Evolutionary conservation across 345 rosid genomes (phyloP), one percentile per base, ranked within the genome.

Genomic region (Garcia nutans): DNA sequence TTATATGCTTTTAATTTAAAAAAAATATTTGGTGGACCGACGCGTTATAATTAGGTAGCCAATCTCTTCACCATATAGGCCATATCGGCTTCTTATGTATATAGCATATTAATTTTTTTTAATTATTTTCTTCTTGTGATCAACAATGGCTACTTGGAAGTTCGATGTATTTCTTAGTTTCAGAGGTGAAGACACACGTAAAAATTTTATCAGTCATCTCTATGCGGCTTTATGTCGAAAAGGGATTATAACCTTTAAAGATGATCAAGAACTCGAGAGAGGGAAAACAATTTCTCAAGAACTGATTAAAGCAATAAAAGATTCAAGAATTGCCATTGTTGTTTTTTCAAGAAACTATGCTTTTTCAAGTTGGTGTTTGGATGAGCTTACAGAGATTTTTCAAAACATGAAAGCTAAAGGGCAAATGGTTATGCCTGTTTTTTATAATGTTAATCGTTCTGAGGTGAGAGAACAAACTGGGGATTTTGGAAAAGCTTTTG

Each of bases 141-240:
- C n/a, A n/a, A n/a, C n/a, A n/a, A n/a, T n/a, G n/a, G n/a, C n/a
- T n/a, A n/a, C n/a, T n/a, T n/a, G n/a, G 0, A 47, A 22, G 1
- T 44, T n/a, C 22, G 70, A 66, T 44, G 70, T 66, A n/a, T 66
- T 66, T 66, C 16, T 10, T 66, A 66, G 70, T 15, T 66, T 66
- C 15, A 66, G 70, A 42, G 70, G 54, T 22, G 11, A 22, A n/a
- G 71, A 68, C 9, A 68, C 71, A 11, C 71, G 71, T 17, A 15
- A 12, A 24, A 47, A 49, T 26, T 68, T 68, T 49, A 68, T 10
- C 47, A 68, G 71, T 23, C 70, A 67, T 68, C 58, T 68, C 20
- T 19, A 68, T 68, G 19, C 71, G 47, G 57, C 71, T 47, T 47
- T 68, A 6, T 12, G 20, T 49, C 28, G 57, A 49, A 68, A 24